A percentile compares a stretch with the other conserved stretches of the same genome.
These are phyloP conservation scores for Brassica juncea DNA, from an alignment of 345 rosid genomes.

Conservation along the genomic window DNA sequence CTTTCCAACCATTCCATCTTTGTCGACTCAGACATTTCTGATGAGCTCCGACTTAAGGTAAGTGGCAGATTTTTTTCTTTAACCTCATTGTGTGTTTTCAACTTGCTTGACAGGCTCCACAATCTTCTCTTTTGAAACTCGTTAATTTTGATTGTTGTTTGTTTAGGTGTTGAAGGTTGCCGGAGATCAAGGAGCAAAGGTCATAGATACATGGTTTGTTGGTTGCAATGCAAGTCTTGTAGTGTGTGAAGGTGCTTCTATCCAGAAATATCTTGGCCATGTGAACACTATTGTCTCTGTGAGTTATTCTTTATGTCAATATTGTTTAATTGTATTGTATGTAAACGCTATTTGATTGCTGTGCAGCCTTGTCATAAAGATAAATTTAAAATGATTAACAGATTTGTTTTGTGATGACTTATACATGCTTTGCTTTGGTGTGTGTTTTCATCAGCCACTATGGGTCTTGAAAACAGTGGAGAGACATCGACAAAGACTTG, in stretches of 20 bases:
- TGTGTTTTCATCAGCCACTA: slow-evolving; percentile 52
- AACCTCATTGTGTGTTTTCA: slow-evolving; percentile 5
- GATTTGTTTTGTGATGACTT: neutral
- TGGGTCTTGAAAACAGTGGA: slow-evolving; percentile 89
- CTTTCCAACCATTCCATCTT: slow-evolving; percentile 55
- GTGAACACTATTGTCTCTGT: slow-evolving; percentile 75
- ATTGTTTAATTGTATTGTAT: no score
- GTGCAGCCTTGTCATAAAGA: no score
- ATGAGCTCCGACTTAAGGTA: slow-evolving; percentile 72
- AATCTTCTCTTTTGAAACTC: neutral
- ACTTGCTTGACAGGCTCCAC: neutral
- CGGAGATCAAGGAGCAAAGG: slow-evolving; percentile 62
- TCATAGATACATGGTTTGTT: slow-evolving; percentile 67
- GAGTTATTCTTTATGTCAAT: slow-evolving; percentile 44
- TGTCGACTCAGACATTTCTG: slow-evolving; percentile 70
- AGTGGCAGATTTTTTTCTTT: slow-evolving; percentile 5
- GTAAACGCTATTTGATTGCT: no score
- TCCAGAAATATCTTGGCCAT: slow-evolving; percentile 72
- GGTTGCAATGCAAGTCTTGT: slow-evolving; percentile 77
- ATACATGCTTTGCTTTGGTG: slow-evolving; percentile 19
- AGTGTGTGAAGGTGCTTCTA: slow-evolving; percentile 82
- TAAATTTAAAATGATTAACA: neutral
- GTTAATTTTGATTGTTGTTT: slow-evolving; percentile 11
- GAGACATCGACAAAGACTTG: slow-evolving; percentile 65
- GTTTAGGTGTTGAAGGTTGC: slow-evolving; percentile 70